These are phyloP conservation scores for Colletotrichum orchidophilum DNA, from an alignment of 2,329 filamentous ascomycete species.

Conservation along the genomic window DNA sequence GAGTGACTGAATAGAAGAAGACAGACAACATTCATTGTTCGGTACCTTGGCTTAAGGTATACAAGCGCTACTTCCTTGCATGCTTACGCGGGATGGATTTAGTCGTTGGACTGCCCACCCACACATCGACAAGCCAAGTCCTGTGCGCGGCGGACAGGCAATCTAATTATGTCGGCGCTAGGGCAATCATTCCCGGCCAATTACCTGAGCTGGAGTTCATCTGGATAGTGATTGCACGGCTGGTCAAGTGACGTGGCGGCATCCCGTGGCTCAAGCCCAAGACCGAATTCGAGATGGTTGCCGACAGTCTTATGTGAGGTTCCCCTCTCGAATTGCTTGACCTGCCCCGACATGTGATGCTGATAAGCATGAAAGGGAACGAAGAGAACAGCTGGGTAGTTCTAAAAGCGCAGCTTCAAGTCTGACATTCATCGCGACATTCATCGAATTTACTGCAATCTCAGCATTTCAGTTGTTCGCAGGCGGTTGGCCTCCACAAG, in stretches of 20 bases:
- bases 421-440: background rate
- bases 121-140: background rate
- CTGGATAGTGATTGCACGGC: background rate
- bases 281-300: conserved; percentile 5
- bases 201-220: conserved; percentile 1
- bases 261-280: background rate
- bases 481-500: background rate
- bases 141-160: background rate
- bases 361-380: too few relatives aligned
- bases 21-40: background rate
- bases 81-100: background rate
- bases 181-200: background rate
- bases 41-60: background rate
- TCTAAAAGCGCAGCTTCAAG: background rate
- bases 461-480: background rate
- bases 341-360: conserved; percentile 14
- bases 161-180: background rate
- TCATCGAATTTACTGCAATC: background rate
- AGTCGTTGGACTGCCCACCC: background rate
- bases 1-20: background rate
- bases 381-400: too few relatives aligned
- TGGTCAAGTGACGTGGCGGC: conserved; percentile 22
- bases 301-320: background rate
- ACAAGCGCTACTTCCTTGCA: background rate
- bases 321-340: background rate